Evolutionary conservation across 2,329 filamentous ascomycete genomes (phyloP).

Genomic region (Hypoxylon sp.): DNA sequence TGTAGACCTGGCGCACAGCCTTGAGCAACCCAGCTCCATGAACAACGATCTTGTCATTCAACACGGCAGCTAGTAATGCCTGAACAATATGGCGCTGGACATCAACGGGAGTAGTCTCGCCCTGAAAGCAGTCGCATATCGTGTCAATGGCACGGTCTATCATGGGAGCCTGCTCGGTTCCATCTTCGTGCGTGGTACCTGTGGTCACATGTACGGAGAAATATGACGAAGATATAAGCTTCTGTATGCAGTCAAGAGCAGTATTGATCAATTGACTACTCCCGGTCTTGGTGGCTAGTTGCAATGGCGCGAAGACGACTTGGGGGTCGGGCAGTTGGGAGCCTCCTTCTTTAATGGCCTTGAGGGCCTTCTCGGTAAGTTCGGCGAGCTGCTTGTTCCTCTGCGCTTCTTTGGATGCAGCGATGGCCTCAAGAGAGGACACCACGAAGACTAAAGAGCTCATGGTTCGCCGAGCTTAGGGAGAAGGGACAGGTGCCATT

Average conservation of each 20-base stretch:
- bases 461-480: slow-evolving; percentile 71
- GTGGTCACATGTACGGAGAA: slow-evolving; percentile 80
- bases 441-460: slow-evolving; percentile 97
- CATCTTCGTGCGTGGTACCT: slow-evolving; percentile 61
- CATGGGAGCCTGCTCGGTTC: slow-evolving; percentile 73
- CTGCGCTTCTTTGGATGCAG: slow-evolving; percentile 89
- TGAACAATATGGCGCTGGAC: slow-evolving; percentile 99
- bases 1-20: slow-evolving; percentile 97
- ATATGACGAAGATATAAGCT: slow-evolving; percentile 98
- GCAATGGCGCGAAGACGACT: slow-evolving; percentile 89
- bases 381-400: slow-evolving; percentile 88
- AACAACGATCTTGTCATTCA: slow-evolving; percentile 99
- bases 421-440: slow-evolving; percentile 92
- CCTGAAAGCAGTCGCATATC: slow-evolving; percentile 99
- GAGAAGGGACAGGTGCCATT: slow-evolving; percentile 48
- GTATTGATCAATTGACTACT: slow-evolving; percentile 90
- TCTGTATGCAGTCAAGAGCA: slow-evolving; percentile 97
- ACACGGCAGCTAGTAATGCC: slow-evolving; percentile 91
- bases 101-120: slow-evolving; percentile 91
- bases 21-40: slow-evolving; percentile 96
- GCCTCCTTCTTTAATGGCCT: slow-evolving; percentile 88
- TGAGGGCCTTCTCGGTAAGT: slow-evolving; percentile 83
- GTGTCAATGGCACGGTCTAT: slow-evolving; percentile 99
- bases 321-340: slow-evolving; percentile 88
- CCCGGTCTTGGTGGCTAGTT: slow-evolving; percentile 88